A percentile compares a stretch with the other conserved stretches of the same genome.
These are phyloP conservation scores for Exophiala dermatitidis DNA, from an alignment of 2,329 filamentous ascomycete genomes.

Conservation along the genomic window DNA sequence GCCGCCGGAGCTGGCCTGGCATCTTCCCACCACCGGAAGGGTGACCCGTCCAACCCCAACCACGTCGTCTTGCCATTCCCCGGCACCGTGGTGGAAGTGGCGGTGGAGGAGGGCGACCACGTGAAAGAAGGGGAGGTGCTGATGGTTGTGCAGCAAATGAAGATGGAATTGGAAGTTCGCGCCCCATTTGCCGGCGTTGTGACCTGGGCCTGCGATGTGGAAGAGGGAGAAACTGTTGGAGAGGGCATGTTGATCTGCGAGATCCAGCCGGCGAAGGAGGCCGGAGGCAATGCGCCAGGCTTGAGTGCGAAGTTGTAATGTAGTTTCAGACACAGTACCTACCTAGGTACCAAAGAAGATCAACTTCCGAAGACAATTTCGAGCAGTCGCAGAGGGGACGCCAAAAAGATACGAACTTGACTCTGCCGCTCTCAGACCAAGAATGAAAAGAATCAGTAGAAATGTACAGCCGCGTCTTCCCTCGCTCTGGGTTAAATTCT, in stretches of 20 bases:
- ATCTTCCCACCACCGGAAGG: slow-evolving; percentile 40
- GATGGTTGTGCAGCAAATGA: slow-evolving; percentile 59
- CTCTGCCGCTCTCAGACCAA: too few species aligned
- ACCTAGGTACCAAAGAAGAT: too few species aligned
- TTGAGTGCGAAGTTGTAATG: neutral
- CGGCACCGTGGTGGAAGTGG: slow-evolving; percentile 53
- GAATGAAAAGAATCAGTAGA: too few species aligned
- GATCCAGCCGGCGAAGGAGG: slow-evolving; percentile 27
- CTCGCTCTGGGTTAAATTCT: too few species aligned
- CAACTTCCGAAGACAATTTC: too few species aligned
- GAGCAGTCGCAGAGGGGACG: too few species aligned
- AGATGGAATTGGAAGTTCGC: slow-evolving; percentile 61
- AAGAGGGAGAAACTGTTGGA: slow-evolving; percentile 45
- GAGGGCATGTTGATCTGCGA: slow-evolving; percentile 50
- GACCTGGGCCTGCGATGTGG: slow-evolving; percentile 38
- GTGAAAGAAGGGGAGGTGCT: slow-evolving; percentile 48
- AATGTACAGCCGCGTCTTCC: too few species aligned
- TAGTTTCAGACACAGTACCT: too few species aligned
- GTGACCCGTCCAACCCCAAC: slow-evolving; percentile 42
- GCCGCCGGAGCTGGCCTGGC: slow-evolving; percentile 31
- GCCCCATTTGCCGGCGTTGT: slow-evolving; percentile 43
- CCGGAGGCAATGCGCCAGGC: neutral
- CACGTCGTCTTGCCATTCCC: slow-evolving; percentile 53
- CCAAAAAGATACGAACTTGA: too few species aligned
- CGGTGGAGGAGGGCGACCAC: slow-evolving; percentile 47